Conservation (phyloP, 2,329 filamentous ascomycete species). For the Fusarium coffeatum region DNA sequence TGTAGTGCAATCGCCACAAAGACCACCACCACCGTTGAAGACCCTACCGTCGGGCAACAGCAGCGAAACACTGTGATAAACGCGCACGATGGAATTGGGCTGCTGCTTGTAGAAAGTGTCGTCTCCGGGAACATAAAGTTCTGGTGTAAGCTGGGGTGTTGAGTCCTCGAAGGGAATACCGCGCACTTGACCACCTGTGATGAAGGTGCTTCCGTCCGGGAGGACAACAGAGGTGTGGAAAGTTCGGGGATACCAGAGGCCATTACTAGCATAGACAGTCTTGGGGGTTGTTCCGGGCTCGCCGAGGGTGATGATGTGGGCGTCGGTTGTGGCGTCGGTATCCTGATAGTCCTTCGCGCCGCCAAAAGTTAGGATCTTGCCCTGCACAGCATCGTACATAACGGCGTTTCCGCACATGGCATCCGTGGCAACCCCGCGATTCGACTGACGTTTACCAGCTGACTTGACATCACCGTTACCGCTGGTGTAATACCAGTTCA, state of each 20-base stretch:
- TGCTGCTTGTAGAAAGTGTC: slow-evolving; percentile 26
- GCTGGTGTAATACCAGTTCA: slow-evolving; percentile 66
- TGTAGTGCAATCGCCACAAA: slow-evolving; percentile 2
- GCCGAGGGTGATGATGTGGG: slow-evolving; percentile 62
- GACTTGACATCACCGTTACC: slow-evolving; percentile 36
- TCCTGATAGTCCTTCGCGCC: slow-evolving; percentile 60
- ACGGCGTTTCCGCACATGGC: slow-evolving; percentile 67
- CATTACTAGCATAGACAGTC: slow-evolving; percentile 1
- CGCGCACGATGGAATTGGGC: slow-evolving; percentile 15
- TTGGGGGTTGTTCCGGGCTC: slow-evolving; percentile 2
- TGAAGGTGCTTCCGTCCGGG: slow-evolving; percentile 60
- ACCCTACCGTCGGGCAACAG: slow-evolving; percentile 23
- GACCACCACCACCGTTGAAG: slow-evolving; percentile 25
- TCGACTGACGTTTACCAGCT: slow-evolving; percentile 43
- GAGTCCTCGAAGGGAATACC: slow-evolving; percentile 20
- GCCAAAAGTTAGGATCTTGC: slow-evolving; percentile 66
- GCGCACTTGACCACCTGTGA: slow-evolving; percentile 56
- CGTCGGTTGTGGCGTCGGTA: slow-evolving; percentile 55
- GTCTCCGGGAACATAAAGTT: slow-evolving; percentile 16
- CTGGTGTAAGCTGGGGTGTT: slow-evolving; percentile 17
- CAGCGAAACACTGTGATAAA: slow-evolving; percentile 22
- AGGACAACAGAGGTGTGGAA: slow-evolving; percentile 62
- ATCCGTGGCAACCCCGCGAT: slow-evolving; percentile 53
- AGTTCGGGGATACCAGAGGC: slow-evolving; percentile 47
- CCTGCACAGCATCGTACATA: slow-evolving; percentile 69